phyloP scores from a whole-genome alignment of 1,284 basidiomycete species.

The Malassezia nana region DNA sequence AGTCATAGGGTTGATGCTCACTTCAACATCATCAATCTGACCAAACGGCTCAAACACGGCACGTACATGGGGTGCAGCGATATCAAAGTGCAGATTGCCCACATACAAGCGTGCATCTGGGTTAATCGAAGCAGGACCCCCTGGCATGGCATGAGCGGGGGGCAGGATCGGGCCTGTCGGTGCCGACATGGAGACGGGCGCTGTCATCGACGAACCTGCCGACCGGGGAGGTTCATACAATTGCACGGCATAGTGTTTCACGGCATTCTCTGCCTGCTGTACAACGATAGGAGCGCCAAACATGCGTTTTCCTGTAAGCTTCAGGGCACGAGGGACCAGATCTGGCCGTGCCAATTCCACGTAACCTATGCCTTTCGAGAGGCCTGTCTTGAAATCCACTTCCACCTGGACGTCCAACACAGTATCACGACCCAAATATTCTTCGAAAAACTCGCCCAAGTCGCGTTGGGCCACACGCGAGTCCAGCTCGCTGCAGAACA shows the following conservation, averaged over 20 bases:
- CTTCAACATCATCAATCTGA: slow-evolving; percentile 91
- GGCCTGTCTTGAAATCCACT: slow-evolving; percentile 78
- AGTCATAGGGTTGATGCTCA: slow-evolving; percentile 78
- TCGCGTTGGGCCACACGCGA: slow-evolving; percentile 87
- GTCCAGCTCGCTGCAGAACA: slow-evolving; percentile 95
- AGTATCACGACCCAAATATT: slow-evolving; percentile 74
- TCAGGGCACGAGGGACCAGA: slow-evolving; percentile 77
- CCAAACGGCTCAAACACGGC: slow-evolving; percentile 98
- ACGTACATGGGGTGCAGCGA: slow-evolving; percentile 88
- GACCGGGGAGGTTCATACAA: slow-evolving; percentile 45
- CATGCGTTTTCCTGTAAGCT: slow-evolving; percentile 80
- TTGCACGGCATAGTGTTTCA: slow-evolving; percentile 50
- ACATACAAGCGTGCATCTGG: slow-evolving; percentile 73
- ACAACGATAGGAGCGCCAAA: slow-evolving; percentile 97
- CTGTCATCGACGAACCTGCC: slow-evolving; percentile 19
- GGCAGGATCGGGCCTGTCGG: slow-evolving; percentile 20
- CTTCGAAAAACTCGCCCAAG: slow-evolving; percentile 96
- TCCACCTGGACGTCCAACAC: slow-evolving; percentile 93
- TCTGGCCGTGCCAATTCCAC: slow-evolving; percentile 87
- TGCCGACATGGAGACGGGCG: slow-evolving; percentile 14
- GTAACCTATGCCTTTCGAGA: slow-evolving; percentile 93
- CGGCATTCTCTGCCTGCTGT: slow-evolving; percentile 88
- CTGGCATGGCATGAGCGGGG: slow-evolving; percentile 5
- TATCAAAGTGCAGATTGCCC: slow-evolving; percentile 88
- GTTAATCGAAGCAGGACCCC: slow-evolving; percentile 31